Conservation (phyloP, 805 yeast species). For the Candida insectalens region DNA sequence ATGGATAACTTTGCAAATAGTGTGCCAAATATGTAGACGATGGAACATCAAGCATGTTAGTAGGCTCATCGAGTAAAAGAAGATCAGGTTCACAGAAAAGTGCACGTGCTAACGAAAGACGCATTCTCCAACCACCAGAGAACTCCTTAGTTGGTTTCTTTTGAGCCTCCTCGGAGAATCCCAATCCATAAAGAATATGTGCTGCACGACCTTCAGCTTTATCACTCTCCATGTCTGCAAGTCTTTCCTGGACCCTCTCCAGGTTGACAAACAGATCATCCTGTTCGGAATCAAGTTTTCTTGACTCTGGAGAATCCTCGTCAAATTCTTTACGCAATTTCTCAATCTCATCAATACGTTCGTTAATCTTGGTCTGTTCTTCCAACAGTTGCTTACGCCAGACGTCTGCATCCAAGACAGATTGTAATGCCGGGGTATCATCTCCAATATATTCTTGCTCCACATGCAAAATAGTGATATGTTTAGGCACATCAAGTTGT, state of each 20-base stretch:
- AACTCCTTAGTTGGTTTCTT: conserved; percentile 75
- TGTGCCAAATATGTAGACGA: conserved; percentile 89
- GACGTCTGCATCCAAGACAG: conserved; percentile 98
- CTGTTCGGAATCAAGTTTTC: conserved; percentile 80
- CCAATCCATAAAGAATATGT: conserved; percentile 82
- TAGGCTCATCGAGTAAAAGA: conserved; percentile 92
- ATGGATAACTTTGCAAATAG: conserved; percentile 80
- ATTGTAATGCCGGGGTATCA: conserved; percentile 81
- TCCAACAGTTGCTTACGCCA: conserved; percentile 87
- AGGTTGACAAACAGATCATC: conserved; percentile 75
- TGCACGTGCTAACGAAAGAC: conserved; percentile 96
- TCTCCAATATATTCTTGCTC: conserved; percentile 97
- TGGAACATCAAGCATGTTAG: conserved; percentile 99
- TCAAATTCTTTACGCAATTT: conserved; percentile 60
- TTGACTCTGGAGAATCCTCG: conserved; percentile 63
- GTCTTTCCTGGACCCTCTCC: conserved; percentile 70
- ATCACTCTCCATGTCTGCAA: conserved; percentile 91
- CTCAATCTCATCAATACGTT: conserved; percentile 70
- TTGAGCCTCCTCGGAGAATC: conserved; percentile 86
- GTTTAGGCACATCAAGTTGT: conserved; percentile 90
- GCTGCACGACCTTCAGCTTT: conserved; percentile 98
- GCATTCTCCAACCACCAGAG: conserved; percentile 99
- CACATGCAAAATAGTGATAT: conserved; percentile 90
- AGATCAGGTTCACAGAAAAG: conserved; percentile 95
- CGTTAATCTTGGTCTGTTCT: conserved; percentile 69